Evolutionary conservation across 23 red algal genomes (phyloP).

Genomic region (Agarophyton chilense): DNA sequence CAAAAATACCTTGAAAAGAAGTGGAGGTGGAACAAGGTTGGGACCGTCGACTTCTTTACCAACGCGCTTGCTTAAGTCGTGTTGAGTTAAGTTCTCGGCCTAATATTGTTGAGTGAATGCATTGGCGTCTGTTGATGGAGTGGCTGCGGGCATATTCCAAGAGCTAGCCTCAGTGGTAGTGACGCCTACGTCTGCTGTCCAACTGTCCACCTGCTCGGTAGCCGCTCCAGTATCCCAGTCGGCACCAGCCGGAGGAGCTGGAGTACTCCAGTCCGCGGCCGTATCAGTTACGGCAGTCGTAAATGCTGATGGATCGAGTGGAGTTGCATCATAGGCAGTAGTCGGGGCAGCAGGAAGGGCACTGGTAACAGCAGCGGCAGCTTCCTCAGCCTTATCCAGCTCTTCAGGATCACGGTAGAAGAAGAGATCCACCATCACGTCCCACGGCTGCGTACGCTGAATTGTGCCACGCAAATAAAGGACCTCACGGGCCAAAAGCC

Average conservation of each 20-base stretch:
- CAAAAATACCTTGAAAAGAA: no score
- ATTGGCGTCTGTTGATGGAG: background rate
- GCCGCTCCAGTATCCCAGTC: conserved; percentile 49
- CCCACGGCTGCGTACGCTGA: conserved; percentile 71
- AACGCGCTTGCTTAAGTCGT: conserved; percentile 13
- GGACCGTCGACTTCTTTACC: conserved; percentile 35
- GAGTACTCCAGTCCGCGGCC: conserved; percentile 43
- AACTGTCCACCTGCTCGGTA: conserved; percentile 37
- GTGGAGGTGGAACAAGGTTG: background rate
- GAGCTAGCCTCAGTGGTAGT: background rate
- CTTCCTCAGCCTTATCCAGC: conserved; percentile 93
- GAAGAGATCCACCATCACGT: conserved; percentile 99
- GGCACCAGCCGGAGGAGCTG: background rate
- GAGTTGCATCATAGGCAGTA: conserved; percentile 60
- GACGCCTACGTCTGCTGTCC: conserved; percentile 13
- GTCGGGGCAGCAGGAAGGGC: conserved; percentile 23
- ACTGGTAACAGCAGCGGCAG: conserved; percentile 67
- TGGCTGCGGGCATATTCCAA: conserved; percentile 40
- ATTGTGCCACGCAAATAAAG: conserved; percentile 90
- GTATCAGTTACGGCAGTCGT: conserved; percentile 4
- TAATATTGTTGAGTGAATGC: conserved; percentile 56
- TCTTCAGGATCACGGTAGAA: conserved; percentile 99
- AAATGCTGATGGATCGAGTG: conserved; percentile 34
- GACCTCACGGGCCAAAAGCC: conserved; percentile 87
- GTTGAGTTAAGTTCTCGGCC: background rate